Evolutionary conservation across 2,329 filamentous ascomycete genomes (phyloP).

Genomic region (Sclerotiophoma versabilis): DNA sequence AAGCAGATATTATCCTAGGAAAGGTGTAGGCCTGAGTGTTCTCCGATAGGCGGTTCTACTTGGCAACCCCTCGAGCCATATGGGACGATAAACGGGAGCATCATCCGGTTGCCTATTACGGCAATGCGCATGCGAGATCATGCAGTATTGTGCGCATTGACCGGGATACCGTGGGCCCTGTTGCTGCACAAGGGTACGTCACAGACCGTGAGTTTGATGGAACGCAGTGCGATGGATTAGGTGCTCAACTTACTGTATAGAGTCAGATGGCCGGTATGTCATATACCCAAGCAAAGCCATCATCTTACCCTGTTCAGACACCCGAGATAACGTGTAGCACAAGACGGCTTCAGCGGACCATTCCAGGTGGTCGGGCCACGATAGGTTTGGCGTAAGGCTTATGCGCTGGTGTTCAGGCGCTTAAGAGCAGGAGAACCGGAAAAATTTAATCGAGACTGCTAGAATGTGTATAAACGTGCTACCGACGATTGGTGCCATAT

Average conservation of each 20-base stretch:
- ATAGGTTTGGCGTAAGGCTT: background rate
- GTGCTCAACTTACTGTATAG: background rate
- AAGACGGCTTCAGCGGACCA: no score
- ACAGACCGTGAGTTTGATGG: background rate
- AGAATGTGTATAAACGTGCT: no score
- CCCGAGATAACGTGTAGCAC: background rate
- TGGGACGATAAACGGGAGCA: background rate
- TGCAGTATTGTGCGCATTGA: background rate
- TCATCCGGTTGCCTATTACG: background rate
- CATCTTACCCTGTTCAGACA: background rate
- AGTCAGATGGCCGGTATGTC: background rate
- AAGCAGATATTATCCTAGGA: background rate
- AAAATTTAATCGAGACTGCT: no score
- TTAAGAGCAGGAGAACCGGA: no score
- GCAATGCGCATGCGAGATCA: background rate
- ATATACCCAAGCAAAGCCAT: background rate
- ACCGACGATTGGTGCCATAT: no score
- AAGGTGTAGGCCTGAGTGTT: background rate
- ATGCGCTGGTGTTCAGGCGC: background rate
- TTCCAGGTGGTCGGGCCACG: background rate
- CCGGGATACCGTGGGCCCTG: conserved; percentile 8
- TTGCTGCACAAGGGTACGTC: background rate
- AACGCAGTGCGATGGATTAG: background rate
- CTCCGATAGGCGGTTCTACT: background rate
- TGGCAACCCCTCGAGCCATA: background rate